phyloP scores from a whole-genome alignment of 306 rosid species.

The Rosa persica region DNA sequence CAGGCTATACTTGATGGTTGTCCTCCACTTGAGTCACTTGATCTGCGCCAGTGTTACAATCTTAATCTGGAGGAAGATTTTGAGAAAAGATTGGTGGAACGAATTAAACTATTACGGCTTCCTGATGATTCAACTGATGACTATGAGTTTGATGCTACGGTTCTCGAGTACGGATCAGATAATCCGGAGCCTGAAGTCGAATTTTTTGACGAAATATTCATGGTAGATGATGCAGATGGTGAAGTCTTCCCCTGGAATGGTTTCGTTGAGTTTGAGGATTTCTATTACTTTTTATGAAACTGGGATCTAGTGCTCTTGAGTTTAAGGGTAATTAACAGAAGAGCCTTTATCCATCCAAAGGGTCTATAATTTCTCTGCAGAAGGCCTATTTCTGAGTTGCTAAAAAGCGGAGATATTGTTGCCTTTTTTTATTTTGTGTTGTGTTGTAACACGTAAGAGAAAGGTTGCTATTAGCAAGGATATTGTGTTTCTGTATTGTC shows the following conservation, averaged over 20 bases:
- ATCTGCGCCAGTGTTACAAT: conserved; percentile 47
- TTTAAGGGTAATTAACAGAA: background rate
- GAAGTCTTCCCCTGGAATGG: background rate
- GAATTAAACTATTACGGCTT: conserved; percentile 38
- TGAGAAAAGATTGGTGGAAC: conserved; percentile 33
- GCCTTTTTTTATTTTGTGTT: too few relatives aligned
- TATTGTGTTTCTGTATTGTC: too few relatives aligned
- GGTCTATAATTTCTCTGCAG: too few relatives aligned
- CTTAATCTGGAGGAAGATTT: conserved; percentile 24
- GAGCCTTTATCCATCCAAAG: too few relatives aligned
- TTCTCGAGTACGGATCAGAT: too few relatives aligned
- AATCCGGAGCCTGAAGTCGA: too few relatives aligned
- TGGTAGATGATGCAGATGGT: background rate
- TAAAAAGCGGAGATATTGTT: too few relatives aligned
- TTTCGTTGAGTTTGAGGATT: too few relatives aligned
- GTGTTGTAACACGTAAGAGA: too few relatives aligned
- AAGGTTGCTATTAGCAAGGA: too few relatives aligned
- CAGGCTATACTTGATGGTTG: conserved; percentile 51
- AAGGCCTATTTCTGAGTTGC: background rate
- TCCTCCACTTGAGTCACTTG: conserved; percentile 54
- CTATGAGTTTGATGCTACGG: conserved; percentile 23
- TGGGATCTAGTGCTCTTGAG: too few relatives aligned
- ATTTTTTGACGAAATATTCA: background rate
- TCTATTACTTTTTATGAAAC: too few relatives aligned
- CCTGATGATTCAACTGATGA: conserved; percentile 44